A percentile compares a stretch with the other conserved stretches of the same genome.
Conservation (phyloP, 2,329 filamentous ascomycete genomes). For the Cryphonectria nitschkei region DNA sequence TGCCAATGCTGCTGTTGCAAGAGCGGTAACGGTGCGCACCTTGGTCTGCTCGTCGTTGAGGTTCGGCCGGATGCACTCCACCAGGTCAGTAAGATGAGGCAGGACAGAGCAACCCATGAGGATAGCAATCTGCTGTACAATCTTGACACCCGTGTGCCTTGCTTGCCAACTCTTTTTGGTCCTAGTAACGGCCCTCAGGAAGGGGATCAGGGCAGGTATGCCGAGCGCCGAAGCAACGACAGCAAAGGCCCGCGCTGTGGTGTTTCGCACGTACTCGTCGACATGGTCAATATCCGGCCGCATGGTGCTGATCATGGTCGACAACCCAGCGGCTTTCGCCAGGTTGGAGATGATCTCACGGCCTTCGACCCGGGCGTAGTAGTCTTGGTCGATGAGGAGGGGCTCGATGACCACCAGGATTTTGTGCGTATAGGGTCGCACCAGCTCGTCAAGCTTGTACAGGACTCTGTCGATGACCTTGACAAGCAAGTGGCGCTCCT, state of each 20-base stretch:
- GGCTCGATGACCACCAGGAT: slow-evolving; percentile 98
- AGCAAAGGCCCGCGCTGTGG: slow-evolving; percentile 93
- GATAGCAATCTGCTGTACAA: slow-evolving; percentile 98
- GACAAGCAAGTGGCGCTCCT: slow-evolving; percentile 96
- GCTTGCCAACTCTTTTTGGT: slow-evolving; percentile 99
- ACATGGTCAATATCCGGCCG: slow-evolving; percentile 97
- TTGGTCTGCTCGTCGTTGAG: slow-evolving; percentile 98
- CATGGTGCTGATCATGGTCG: slow-evolving; percentile 99
- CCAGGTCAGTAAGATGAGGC: slow-evolving; percentile 91
- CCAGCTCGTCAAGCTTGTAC: slow-evolving; percentile 97
- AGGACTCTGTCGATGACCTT: slow-evolving; percentile 99
- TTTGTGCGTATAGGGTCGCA: slow-evolving; percentile 96
- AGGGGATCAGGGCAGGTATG: slow-evolving; percentile 92
- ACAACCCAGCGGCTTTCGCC: slow-evolving; percentile 92
- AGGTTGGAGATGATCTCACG: slow-evolving; percentile 99
- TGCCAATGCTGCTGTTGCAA: slow-evolving; percentile 91
- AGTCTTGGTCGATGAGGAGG: slow-evolving; percentile 98
- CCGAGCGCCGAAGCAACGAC: slow-evolving; percentile 95
- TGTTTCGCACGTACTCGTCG: slow-evolving; percentile 98
- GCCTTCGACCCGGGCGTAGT: slow-evolving; percentile 97
- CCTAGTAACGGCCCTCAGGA: slow-evolving; percentile 91
- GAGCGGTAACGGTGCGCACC: slow-evolving; percentile 91
- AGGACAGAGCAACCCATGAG: slow-evolving; percentile 97
- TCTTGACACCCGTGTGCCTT: slow-evolving; percentile 97
- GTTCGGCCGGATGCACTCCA: slow-evolving; percentile 95